Conservation (phyloP, 2,329 filamentous ascomycete genomes). For the Pseudogymnoascus sp. region DNA sequence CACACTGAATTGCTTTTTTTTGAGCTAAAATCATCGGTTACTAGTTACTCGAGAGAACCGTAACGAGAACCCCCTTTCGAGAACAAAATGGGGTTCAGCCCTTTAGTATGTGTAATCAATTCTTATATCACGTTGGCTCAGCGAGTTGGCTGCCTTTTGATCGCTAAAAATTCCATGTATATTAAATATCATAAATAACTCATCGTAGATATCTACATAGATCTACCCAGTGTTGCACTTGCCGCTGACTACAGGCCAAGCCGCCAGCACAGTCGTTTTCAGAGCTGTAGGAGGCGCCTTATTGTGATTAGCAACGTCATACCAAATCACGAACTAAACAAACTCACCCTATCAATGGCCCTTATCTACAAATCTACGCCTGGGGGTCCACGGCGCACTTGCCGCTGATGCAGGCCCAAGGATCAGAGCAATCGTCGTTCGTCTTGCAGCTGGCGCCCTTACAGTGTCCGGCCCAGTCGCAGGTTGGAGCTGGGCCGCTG, state of each 20-base stretch:
- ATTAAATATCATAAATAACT: not conserved
- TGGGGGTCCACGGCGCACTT: slow-evolving; percentile 12
- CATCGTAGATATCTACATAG: not conserved
- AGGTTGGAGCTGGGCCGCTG: slow-evolving; percentile 11
- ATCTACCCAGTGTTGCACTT: not conserved
- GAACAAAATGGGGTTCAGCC: not conserved
- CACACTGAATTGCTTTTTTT: not conserved
- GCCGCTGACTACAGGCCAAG: not conserved
- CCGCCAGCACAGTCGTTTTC: no score
- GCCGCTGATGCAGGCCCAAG: slow-evolving; percentile 12
- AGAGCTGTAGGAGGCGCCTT: no score
- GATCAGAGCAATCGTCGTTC: slow-evolving; percentile 15
- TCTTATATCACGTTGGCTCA: not conserved
- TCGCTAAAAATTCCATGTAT: not conserved
- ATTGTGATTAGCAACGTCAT: no score
- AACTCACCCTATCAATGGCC: no score
- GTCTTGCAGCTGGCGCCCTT: slow-evolving; percentile 13
- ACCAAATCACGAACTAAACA: no score
- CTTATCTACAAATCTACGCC: not conserved
- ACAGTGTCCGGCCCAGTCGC: slow-evolving; percentile 18
- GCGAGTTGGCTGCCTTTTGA: not conserved
- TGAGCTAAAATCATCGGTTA: not conserved
- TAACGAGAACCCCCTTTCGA: not conserved
- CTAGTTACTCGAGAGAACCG: not conserved
- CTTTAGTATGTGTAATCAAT: not conserved